Conservation (phyloP, 2,329 filamentous ascomycete genomes). For the Exophiala calicioides region DNA sequence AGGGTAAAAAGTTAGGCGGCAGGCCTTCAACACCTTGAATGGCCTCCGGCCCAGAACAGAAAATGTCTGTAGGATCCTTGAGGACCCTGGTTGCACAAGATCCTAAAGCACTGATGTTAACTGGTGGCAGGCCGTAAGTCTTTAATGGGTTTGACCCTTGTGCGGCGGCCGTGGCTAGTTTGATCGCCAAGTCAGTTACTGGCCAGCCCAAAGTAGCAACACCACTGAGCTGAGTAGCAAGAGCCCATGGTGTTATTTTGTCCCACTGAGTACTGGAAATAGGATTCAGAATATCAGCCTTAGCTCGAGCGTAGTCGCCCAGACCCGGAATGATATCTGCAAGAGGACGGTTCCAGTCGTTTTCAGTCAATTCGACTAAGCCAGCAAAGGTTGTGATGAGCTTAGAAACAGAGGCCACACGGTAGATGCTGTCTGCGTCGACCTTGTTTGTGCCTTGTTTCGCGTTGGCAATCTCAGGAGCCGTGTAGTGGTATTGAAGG, state of each 20-base stretch:
- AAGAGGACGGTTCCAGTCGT: no score
- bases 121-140: constrained; percentile 5
- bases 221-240: constrained; percentile 52
- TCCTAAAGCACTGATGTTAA: constrained; percentile 3
- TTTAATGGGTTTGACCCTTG: no score
- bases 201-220: constrained; percentile 30
- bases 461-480: no score
- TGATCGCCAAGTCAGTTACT: background rate
- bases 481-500: no score
- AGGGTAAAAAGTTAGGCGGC: constrained; percentile 47
- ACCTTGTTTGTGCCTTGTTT: no score
- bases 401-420: no score
- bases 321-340: no score
- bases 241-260: constrained; percentile 48
- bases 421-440: no score
- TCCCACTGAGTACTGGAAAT: constrained; percentile 53
- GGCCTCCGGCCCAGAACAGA: constrained; percentile 24
- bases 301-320: no score
- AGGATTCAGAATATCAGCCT: constrained; percentile 36
- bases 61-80: constrained; percentile 26
- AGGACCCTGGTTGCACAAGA: background rate
- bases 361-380: no score
- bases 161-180: no score
- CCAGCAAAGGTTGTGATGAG: no score
- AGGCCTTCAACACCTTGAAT: constrained; percentile 35